These are phyloP conservation scores for Fusarium continuum DNA, from an alignment of 2,329 filamentous ascomycete species.

Conservation along the genomic window DNA sequence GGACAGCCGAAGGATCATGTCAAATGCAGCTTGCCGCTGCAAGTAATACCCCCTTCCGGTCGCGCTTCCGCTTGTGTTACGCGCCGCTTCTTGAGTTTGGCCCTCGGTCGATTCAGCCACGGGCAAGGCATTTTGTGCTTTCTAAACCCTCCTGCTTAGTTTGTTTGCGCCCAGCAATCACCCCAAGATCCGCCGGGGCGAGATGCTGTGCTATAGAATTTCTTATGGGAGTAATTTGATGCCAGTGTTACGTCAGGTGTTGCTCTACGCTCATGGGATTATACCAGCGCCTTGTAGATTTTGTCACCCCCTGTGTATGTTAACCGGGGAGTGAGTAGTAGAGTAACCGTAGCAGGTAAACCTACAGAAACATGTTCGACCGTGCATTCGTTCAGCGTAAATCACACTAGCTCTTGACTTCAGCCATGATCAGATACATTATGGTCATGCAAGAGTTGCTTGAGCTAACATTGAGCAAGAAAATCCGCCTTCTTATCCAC, in stretches of 20 bases:
- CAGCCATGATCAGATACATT: no score
- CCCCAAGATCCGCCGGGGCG: background rate
- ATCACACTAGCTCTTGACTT: no score
- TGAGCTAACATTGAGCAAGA: no score
- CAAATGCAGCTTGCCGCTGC: constrained; percentile 42
- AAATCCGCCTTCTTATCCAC: no score
- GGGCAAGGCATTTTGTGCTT: constrained; percentile 4
- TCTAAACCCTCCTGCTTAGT: background rate
- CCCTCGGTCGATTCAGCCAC: constrained; percentile 4
- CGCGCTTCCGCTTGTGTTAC: constrained; percentile 1
- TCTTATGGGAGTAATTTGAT: background rate
- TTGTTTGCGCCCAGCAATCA: constrained; percentile 14
- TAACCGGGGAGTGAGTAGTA: background rate
- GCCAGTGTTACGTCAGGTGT: background rate
- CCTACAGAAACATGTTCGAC: no score
- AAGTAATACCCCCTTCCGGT: constrained; percentile 36
- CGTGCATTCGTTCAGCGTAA: no score
- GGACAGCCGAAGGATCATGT: constrained; percentile 33
- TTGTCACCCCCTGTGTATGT: background rate
- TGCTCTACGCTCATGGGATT: background rate
- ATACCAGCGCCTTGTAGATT: background rate
- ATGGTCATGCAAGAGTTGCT: no score
- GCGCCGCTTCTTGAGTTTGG: background rate
- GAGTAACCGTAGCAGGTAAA: no score
- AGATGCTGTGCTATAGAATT: background rate